Evolutionary conservation across 805 yeast genomes (phyloP), one percentile per base, ranked within the genome.

Genomic region (Metschnikowia lachancei): DNA sequence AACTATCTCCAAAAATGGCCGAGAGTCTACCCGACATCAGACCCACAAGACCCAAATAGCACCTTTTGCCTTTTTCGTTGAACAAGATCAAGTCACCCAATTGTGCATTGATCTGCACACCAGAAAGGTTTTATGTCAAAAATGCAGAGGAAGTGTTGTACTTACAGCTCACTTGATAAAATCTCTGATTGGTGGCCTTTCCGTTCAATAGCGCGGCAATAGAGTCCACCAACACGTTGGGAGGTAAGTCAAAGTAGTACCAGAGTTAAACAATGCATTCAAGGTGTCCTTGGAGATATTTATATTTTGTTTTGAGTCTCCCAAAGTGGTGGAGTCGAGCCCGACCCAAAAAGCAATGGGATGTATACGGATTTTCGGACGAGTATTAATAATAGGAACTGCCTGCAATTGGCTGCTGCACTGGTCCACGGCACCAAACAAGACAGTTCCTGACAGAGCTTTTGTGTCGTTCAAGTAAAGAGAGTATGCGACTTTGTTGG

Each of bases 401-500:
- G 78, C 63, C 30, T 69, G 42, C 42, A 52, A 47, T n/a, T 35
- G 37, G 24, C 52, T 49, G 12, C 58, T 35, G 54, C 65, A 69
- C 51, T 70, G 66, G 53, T 70, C 75, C 3, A 26, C 28, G 10
- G 28, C 28, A 18, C 36, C 36, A n/a, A 34, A 34, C 36, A 34
- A 34, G 12, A 34, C 24, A 18, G 63, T 57, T 12, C 76, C 76
- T 3, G 62, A 30, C 12, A 41, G 47, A 17, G 36, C 17, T 12
- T 34, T n/a, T 4, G 10, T 17, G n/a, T 34, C 36, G n/a, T 34
- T 76, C 61, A 87, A 70, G 57, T 70, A 85, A 45, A 87, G 67
- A 0, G 92, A 85, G 61, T 83, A 87, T 1, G 78, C 78, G 34
- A 72, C 70, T 41, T 75, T 73, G 37, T 73, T 56, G 49, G 81